Evolutionary conservation across 805 yeast species (phyloP).

Genomic region (Candida maris): DNA sequence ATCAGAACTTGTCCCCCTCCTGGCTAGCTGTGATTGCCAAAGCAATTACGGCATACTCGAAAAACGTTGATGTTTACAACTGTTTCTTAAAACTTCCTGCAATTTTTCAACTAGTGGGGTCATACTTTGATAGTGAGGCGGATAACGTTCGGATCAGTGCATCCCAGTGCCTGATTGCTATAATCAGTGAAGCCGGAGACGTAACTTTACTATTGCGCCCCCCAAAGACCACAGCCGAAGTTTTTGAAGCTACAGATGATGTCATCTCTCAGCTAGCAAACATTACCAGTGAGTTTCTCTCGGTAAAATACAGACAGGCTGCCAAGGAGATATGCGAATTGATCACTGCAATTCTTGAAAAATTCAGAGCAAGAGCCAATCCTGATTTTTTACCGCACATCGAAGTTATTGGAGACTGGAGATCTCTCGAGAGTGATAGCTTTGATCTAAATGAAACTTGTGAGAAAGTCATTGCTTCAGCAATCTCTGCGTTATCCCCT

Average conservation of each 20-base stretch:
- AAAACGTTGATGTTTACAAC: constrained; percentile 41
- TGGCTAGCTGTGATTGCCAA: constrained; percentile 95
- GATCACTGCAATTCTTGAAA: constrained; percentile 56
- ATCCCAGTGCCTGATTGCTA: constrained; percentile 81
- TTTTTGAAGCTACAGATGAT: constrained; percentile 55
- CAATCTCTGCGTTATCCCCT: constrained; percentile 82
- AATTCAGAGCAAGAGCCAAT: constrained; percentile 60
- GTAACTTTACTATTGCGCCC: constrained; percentile 56
- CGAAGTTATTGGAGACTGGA: constrained; percentile 77
- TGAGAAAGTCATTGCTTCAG: constrained; percentile 76
- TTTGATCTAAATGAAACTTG: constrained; percentile 70
- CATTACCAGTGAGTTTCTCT: constrained; percentile 50
- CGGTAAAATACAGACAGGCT: constrained; percentile 72
- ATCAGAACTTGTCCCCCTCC: constrained; percentile 82
- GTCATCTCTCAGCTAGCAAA: constrained; percentile 50
- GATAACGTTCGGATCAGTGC: constrained; percentile 68
- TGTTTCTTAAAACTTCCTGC: constrained; percentile 56
- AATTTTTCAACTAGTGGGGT: constrained; percentile 52
- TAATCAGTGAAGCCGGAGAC: constrained; percentile 63
- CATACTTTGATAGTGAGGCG: constrained; percentile 66
- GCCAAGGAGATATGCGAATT: constrained; percentile 72
- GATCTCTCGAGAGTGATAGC: constrained; percentile 69
- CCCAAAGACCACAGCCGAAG: constrained; percentile 42
- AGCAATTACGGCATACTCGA: constrained; percentile 57
- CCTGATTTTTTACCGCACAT: constrained; percentile 68